These are phyloP conservation scores for Talaromyces funiculosus DNA, from an alignment of 2,329 filamentous ascomycete species.

Conservation along the genomic window DNA sequence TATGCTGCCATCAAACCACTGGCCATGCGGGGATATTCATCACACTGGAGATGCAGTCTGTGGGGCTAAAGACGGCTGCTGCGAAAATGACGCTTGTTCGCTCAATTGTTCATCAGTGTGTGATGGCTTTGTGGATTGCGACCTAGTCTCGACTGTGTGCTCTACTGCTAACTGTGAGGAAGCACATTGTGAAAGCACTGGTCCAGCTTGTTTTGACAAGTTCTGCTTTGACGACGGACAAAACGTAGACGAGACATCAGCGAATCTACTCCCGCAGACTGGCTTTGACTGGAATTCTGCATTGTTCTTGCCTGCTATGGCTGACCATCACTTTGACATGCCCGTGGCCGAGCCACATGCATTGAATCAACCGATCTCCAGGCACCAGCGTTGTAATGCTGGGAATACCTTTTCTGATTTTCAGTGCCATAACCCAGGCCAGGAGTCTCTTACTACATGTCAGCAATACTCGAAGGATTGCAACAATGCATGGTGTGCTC, in stretches of 20 bases:
- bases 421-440: slow-evolving; percentile 8
- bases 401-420: background rate
- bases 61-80: slow-evolving; percentile 32
- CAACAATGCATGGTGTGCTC: slow-evolving; percentile 19
- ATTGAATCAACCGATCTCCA: background rate
- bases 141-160: slow-evolving; percentile 30
- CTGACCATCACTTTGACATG: slow-evolving; percentile 5
- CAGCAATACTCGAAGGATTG: slow-evolving; percentile 27
- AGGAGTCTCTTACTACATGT: background rate
- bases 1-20: slow-evolving; percentile 22
- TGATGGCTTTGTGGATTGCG: slow-evolving; percentile 38
- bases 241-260: slow-evolving; percentile 24
- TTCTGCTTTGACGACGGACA: slow-evolving; percentile 28
- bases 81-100: slow-evolving; percentile 35
- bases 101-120: slow-evolving; percentile 36
- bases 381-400: background rate
- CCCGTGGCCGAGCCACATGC: slow-evolving; percentile 2
- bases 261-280: slow-evolving; percentile 28
- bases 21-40: slow-evolving; percentile 27
- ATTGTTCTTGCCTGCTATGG: slow-evolving; percentile 22
- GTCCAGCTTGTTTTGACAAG: slow-evolving; percentile 35
- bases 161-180: slow-evolving; percentile 28
- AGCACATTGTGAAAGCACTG: slow-evolving; percentile 25
- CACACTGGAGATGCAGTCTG: slow-evolving; percentile 23
- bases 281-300: slow-evolving; percentile 26